A percentile compares a stretch with the other conserved stretches of the same genome.
Conservation (phyloP, 2,329 filamentous ascomycete species). For the Penicillium sp. region DNA sequence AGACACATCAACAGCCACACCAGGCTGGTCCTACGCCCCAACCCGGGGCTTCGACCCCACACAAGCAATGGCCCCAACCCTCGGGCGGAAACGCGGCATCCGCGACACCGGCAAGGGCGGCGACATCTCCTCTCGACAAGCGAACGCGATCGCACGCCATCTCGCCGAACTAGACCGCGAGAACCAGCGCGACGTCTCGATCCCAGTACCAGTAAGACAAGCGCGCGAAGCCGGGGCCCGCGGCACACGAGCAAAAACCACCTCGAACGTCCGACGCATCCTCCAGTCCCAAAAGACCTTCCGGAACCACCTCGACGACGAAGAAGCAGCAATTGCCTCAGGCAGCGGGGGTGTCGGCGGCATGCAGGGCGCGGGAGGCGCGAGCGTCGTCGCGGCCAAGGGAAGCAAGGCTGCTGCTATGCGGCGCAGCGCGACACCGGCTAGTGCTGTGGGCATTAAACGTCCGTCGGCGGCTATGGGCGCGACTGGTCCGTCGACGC, state of each 20-base stretch:
- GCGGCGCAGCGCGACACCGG: conserved; percentile 25
- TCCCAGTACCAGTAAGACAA: conserved; percentile 56
- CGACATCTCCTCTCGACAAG: conserved; percentile 71
- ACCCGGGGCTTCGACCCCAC: conserved; percentile 57
- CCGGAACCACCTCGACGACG: conserved; percentile 44
- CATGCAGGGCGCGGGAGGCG: background rate
- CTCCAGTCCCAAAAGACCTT: conserved; percentile 44
- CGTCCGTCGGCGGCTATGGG: conserved; percentile 10
- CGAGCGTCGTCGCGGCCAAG: conserved; percentile 4
- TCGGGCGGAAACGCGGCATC: conserved; percentile 60
- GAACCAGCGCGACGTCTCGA: conserved; percentile 62
- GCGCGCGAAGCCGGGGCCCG: conserved; percentile 31
- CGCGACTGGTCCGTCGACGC: conserved; percentile 8
- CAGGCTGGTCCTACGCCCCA: conserved; percentile 87
- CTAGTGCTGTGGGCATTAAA: conserved; percentile 17
- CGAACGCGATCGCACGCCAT: conserved; percentile 70
- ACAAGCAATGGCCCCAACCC: conserved; percentile 46
- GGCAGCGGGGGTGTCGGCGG: conserved; percentile 8
- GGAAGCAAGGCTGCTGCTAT: conserved; percentile 9
- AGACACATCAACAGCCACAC: conserved; percentile 59
- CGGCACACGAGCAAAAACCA: conserved; percentile 36
- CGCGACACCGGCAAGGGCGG: conserved; percentile 49
- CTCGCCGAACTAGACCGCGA: conserved; percentile 76
- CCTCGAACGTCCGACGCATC: conserved; percentile 41
- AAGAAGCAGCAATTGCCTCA: conserved; percentile 36